Base-by-base conservation (phyloP, 2,329 filamentous ascomycete species). In the Fusarium sp. region DNA sequence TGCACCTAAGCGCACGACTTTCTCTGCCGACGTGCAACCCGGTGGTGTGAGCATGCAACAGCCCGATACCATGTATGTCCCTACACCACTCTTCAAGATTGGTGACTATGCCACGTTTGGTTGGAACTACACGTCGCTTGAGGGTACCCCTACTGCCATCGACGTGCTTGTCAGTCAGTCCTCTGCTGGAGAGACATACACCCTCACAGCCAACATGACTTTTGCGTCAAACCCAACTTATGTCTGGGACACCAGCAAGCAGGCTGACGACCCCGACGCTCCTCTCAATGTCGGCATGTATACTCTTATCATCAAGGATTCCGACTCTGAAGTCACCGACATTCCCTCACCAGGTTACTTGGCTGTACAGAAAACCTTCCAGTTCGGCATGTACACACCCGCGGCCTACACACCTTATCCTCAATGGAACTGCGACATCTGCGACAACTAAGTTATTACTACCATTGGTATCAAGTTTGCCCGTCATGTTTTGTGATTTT, bases 101-200 rank as follows among this genome's bases (percentile, higher is more conserved):
- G 85, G 86, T 63, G 83, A 89, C 72, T 80, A 80, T 44, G 79
- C 89, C 43, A 90, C 87, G 15, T 88, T 86, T 77, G 83, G 79
- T 46, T 91, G 88, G 87, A 90, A 90, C 78, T 90, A 90, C 79
- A 90, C 89, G 5, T 84, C 84, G 44, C 76, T 91, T 30, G 80
- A 83, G 56, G 86, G 79, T 26, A 85, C 81, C 2, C 89, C 89
- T 3, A 87, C 85, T 5, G 88, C 87, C 40, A 74, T 91, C 58
- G 87, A 90, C 67, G 80, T 90, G 15, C 76, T 89, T 58, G 81
- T 87, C 33, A 86, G 85, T 67, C 88, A 86, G 79, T 84, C 83
- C 40, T 76, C 76, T 9, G 84, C 82, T 44, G 77, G 80, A 20
- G 80, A 82, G 62, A 84, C 87, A 3, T 90, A 86, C 80, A 90